These are phyloP conservation scores for Monilinia laxa DNA, from an alignment of 2,329 filamentous ascomycete genomes.

Conservation along the genomic window DNA sequence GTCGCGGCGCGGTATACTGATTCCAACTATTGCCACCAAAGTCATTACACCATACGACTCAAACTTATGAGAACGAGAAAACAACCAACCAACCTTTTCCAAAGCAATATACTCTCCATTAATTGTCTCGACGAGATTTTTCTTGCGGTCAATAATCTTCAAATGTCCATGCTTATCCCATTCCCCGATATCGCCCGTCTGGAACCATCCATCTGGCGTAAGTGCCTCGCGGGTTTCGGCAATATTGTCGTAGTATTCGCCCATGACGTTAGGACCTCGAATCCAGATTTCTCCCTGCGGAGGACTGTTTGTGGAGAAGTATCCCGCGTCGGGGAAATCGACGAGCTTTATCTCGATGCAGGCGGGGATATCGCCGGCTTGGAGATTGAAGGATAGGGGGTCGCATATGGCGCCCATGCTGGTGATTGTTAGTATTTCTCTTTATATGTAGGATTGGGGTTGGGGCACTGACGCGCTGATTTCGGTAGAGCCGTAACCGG, in stretches of 20 bases:
- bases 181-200: constrained; percentile 83
- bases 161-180: constrained; percentile 77
- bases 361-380: constrained; percentile 71
- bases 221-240: constrained; percentile 70
- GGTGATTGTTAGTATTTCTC: constrained; percentile 51
- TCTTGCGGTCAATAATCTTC: constrained; percentile 74
- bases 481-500: constrained; percentile 90
- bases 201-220: constrained; percentile 79
- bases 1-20: constrained; percentile 78
- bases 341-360: constrained; percentile 87
- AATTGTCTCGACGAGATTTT: constrained; percentile 54
- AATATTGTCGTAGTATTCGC: constrained; percentile 74
- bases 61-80: constrained; percentile 23
- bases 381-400: constrained; percentile 76
- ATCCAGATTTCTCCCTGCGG: constrained; percentile 73
- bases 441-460: too few relatives aligned
- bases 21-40: constrained; percentile 57
- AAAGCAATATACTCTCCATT: constrained; percentile 96
- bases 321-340: constrained; percentile 81
- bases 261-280: constrained; percentile 76
- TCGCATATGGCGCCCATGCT: constrained; percentile 76
- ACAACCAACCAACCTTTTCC: constrained; percentile 58
- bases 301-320: constrained; percentile 57
- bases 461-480: constrained; percentile 58
- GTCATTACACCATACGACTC: not conserved